A percentile compares a stretch with the other conserved stretches of the same genome.
These are phyloP conservation scores for Hypomontagnella monticulosa DNA, from an alignment of 495 filamentous ascomycete species.

Conservation along the genomic window DNA sequence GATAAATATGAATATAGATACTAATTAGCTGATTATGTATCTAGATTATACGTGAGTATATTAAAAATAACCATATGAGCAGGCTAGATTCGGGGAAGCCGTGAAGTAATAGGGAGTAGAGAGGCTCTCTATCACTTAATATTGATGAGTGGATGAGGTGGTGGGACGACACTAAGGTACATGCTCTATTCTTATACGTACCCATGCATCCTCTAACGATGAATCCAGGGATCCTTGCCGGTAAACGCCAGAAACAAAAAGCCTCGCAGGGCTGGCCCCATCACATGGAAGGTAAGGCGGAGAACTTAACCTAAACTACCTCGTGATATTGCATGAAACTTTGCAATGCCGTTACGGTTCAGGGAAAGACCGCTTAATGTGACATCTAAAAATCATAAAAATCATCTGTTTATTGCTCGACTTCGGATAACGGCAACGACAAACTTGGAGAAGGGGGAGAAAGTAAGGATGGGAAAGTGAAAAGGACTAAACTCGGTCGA, in stretches of 20 bases:
- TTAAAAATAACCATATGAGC: no score
- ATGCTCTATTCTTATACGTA: neutral
- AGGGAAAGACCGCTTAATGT: no score
- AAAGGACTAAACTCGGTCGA: neutral
- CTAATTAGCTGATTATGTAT: no score
- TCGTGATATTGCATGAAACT: constrained; percentile 13
- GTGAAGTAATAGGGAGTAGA: no score
- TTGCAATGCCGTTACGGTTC: no score
- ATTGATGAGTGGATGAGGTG: neutral
- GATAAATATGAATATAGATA: no score
- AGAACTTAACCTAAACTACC: constrained; percentile 8
- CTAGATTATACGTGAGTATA: no score
- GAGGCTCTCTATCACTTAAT: no score
- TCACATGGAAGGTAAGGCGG: constrained; percentile 27
- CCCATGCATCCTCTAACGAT: constrained; percentile 5
- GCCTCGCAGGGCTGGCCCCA: constrained; percentile 28
- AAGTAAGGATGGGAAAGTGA: neutral
- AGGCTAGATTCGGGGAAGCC: no score
- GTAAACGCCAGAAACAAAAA: constrained; percentile 17
- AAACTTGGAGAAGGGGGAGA: neutral
- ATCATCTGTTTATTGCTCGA: no score
- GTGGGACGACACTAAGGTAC: neutral
- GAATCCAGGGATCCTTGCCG: constrained; percentile 4
- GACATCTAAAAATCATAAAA: no score
- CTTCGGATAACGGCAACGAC: neutral